Evolutionary conservation across 805 yeast genomes (phyloP).

Genomic region (Barnettozyma wickerhamii): DNA sequence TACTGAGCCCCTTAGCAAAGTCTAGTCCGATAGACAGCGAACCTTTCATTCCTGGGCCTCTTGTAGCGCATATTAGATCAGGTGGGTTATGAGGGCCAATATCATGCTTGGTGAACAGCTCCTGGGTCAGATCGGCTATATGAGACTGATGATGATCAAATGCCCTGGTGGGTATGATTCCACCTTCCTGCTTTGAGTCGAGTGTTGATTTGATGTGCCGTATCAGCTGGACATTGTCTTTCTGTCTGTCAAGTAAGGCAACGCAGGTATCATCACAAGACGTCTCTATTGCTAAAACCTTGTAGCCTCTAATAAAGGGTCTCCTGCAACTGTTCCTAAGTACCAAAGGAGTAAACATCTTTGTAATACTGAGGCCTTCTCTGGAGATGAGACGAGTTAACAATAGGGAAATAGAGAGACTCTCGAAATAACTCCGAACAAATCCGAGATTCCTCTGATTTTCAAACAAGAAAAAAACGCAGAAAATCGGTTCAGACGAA

Average conservation of each 20-base stretch:
- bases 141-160: slow-evolving; percentile 67
- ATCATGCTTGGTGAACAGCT: slow-evolving; percentile 32
- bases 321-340: no score
- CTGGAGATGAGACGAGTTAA: no score
- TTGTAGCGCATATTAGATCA: slow-evolving; percentile 80
- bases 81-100: slow-evolving; percentile 33
- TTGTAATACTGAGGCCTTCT: no score
- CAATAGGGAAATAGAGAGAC: no score
- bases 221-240: slow-evolving; percentile 33
- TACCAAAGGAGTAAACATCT: no score
- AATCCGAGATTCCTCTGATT: neutral
- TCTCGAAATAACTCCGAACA: no score
- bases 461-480: neutral
- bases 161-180: slow-evolving; percentile 85
- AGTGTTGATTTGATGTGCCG: slow-evolving; percentile 64
- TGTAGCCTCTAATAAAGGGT: slow-evolving; percentile 36
- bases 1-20: slow-evolving; percentile 76
- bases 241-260: slow-evolving; percentile 57
- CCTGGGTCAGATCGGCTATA: slow-evolving; percentile 47
- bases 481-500: neutral
- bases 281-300: slow-evolving; percentile 82
- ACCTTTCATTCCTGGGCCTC: slow-evolving; percentile 98
- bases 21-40: slow-evolving; percentile 79
- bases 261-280: slow-evolving; percentile 96
- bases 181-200: slow-evolving; percentile 65